Base-by-base conservation (phyloP, 225 moss, liverwort and hornwort species). In the Marchantia polymorpha region DNA sequence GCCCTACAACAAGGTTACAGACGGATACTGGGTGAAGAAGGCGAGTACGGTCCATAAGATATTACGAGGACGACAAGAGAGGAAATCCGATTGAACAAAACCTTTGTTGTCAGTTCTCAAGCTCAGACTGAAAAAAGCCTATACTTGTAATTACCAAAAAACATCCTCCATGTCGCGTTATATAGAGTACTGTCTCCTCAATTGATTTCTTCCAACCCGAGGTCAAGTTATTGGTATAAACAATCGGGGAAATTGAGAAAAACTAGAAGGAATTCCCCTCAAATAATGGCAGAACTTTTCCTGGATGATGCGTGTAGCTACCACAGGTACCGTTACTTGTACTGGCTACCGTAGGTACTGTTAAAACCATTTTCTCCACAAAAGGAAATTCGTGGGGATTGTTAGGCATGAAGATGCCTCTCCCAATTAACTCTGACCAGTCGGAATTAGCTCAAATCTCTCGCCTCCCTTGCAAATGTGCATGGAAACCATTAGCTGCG, bases 161-260 rank as follows among this genome's bases (percentile, higher is more conserved):
- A 49, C 63, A 77, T 22, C 49, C 77, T 77, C 64, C 76, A 58
- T 58, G 54, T 59, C 25, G 55, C 59, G 47, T 64, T 25, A 64
- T 48, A 64, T 64, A 77, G 64, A 77, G 64, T 64, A 12, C 23
- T 77, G 64, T 65, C 77, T 64, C 64, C 77, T 77, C 48, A 63
- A 51, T 64, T 25, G 48, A 64, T 64, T 77, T 77, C 77, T 77
- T 77, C 77, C 64, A 77, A 65, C 77, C 25, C 64, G 49, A 77
- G 77, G 77, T 77, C 63, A 52, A 77, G 77, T 64, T 47, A 30
- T 15, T 64, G 63, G 77, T 52, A 26, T 63, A 4, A 65, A 77
- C 23, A 52, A 76, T 64, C 17, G 64, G 64, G 49, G 64, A 25
- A 25, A 49, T 50, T 13, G 6, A 77, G 29, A 27, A 64, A 64